Conservation (phyloP, 768 basidiomycete genomes). For the Naganishia antarctica region DNA sequence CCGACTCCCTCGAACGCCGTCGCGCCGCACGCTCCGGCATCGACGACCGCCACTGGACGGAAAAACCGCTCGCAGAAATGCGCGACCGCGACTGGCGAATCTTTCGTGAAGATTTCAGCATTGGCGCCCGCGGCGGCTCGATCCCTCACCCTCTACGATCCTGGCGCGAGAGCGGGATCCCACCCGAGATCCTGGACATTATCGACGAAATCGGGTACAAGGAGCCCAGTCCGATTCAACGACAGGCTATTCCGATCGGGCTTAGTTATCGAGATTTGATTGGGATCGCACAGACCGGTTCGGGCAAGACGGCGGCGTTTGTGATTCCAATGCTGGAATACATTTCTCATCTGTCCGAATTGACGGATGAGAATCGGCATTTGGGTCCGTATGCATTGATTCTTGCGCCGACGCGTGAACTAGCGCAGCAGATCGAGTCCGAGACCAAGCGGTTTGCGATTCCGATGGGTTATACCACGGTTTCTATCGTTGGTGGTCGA, state of each 20-base stretch:
- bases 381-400: constrained; percentile 90
- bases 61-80: constrained; percentile 87
- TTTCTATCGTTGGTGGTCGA: constrained; percentile 96
- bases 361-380: constrained; percentile 89
- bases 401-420: constrained; percentile 92
- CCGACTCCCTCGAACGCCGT: constrained; percentile 75
- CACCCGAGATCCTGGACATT: constrained; percentile 67
- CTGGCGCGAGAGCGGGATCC: constrained; percentile 85
- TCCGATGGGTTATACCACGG: constrained; percentile 84
- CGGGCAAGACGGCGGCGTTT: constrained; percentile 97
- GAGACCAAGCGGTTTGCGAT: constrained; percentile 88
- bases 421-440: constrained; percentile 93
- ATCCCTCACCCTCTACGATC: constrained; percentile 90
- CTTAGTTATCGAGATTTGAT: constrained; percentile 94
- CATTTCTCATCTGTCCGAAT: constrained; percentile 75
- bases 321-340: constrained; percentile 97
- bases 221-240: constrained; percentile 92
- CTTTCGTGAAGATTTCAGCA: constrained; percentile 97
- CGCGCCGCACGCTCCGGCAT: constrained; percentile 73
- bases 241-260: constrained; percentile 98
- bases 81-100: constrained; percentile 98
- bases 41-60: constrained; percentile 96
- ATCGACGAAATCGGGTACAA: constrained; percentile 92
- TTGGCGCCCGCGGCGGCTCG: constrained; percentile 85
- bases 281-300: constrained; percentile 98